Conservation (phyloP, 2,329 filamentous ascomycete species). For the Basipetospora sp. region DNA sequence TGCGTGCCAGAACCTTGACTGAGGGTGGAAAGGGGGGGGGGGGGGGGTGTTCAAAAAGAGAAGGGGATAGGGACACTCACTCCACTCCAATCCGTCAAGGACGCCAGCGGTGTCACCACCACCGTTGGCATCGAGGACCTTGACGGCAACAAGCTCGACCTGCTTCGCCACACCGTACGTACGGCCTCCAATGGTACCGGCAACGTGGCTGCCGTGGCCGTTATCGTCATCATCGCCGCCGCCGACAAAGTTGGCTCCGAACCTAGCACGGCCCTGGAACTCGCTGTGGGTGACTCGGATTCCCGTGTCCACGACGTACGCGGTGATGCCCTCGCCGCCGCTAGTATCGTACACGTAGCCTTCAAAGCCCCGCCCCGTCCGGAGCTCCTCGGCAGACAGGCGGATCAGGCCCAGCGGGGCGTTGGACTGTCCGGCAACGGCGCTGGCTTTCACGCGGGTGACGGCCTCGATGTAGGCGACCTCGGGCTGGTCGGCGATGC, state of each 20-base stretch:
- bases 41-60: too few species aligned
- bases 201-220: slow-evolving; percentile 50
- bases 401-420: slow-evolving; percentile 39
- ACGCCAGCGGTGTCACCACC: slow-evolving; percentile 26
- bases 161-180: slow-evolving; percentile 50
- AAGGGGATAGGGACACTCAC: slow-evolving; percentile 12
- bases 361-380: slow-evolving; percentile 14
- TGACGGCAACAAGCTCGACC: slow-evolving; percentile 40
- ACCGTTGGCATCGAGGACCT: slow-evolving; percentile 38
- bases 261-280: slow-evolving; percentile 39
- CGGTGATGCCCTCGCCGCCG: slow-evolving; percentile 40
- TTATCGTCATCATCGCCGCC: slow-evolving; percentile 38
- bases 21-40: too few species aligned
- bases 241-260: slow-evolving; percentile 36
- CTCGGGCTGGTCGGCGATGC: slow-evolving; percentile 32
- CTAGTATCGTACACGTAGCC: slow-evolving; percentile 38
- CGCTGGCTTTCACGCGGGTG: slow-evolving; percentile 28
- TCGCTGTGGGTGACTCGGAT: slow-evolving; percentile 40
- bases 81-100: slow-evolving; percentile 44
- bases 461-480: slow-evolving; percentile 42
- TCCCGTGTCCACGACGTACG: slow-evolving; percentile 53
- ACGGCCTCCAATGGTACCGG: slow-evolving; percentile 44
- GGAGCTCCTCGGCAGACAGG: slow-evolving; percentile 27
- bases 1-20: too few species aligned
- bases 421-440: slow-evolving; percentile 34